Conservation (phyloP, 2,329 filamentous ascomycete genomes). For the Colletotrichum endophyticum region DNA sequence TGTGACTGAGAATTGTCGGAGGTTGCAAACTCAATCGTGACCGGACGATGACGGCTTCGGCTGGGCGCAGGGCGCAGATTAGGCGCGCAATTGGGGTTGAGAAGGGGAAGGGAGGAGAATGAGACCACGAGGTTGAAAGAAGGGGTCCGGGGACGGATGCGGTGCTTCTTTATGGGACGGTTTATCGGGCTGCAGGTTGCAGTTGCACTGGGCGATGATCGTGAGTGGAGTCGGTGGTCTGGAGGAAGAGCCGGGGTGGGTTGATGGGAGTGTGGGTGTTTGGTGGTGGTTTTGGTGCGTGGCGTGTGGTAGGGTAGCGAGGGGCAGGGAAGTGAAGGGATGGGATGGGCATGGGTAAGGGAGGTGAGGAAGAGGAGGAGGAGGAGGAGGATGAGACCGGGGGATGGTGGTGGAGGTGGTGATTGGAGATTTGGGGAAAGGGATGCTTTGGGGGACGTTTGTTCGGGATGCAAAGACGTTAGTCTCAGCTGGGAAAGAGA, state of each 20-base stretch:
- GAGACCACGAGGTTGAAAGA: background rate
- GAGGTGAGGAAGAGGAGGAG: background rate
- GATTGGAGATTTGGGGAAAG: background rate
- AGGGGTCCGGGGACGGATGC: background rate
- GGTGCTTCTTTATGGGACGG: constrained; percentile 11
- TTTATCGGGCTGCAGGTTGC: constrained; percentile 19
- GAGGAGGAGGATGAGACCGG: background rate
- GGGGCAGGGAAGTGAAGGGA: background rate
- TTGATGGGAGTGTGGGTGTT: background rate
- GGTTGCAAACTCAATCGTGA: constrained; percentile 9
- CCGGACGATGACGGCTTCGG: background rate
- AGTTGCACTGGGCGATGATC: constrained; percentile 19
- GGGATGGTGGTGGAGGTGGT: background rate
- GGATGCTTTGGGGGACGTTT: background rate
- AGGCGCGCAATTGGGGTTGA: background rate
- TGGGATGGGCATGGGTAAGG: background rate
- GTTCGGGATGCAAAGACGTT: background rate
- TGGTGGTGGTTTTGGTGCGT: background rate
- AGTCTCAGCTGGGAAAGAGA: background rate
- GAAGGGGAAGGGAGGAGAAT: background rate
- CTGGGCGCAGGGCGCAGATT: background rate
- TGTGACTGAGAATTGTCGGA: background rate
- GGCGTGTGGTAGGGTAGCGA: background rate
- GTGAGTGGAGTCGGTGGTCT: constrained; percentile 9
- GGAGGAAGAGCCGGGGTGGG: background rate